phyloP scores from a whole-genome alignment of 179 eudicot species.

The Drosera spatulata region DNA sequence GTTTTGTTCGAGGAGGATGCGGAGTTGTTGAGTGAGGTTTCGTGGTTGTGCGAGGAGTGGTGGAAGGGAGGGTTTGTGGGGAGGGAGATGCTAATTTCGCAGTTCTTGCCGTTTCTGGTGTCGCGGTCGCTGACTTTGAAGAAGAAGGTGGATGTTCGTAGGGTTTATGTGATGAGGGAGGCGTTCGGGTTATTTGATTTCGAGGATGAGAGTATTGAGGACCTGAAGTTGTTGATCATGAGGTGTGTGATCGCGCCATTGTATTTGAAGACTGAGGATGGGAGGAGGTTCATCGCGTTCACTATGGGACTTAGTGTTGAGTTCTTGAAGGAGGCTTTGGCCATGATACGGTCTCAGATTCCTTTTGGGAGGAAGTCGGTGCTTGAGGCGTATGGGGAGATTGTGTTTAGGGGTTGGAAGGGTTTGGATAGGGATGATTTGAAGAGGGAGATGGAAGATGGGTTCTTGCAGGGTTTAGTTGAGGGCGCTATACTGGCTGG shows the following conservation, averaged over 20 bases:
- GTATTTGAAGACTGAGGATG: slow-evolving; percentile 80
- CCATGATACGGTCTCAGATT: slow-evolving; percentile 77
- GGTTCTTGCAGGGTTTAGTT: slow-evolving; percentile 65
- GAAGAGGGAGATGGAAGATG: slow-evolving; percentile 61
- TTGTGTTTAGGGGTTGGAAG: slow-evolving; percentile 83
- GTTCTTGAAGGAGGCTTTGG: slow-evolving; percentile 60
- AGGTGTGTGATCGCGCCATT: slow-evolving; percentile 70
- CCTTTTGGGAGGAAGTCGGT: slow-evolving; percentile 75
- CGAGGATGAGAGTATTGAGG: slow-evolving; percentile 94
- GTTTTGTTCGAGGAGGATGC: slow-evolving; percentile 63
- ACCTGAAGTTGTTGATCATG: slow-evolving; percentile 54
- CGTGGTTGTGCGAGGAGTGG: slow-evolving; percentile 78
- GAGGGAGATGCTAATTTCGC: slow-evolving; percentile 67
- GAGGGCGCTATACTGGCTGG: slow-evolving; percentile 62
- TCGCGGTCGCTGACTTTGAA: slow-evolving; percentile 61
- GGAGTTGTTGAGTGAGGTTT: slow-evolving; percentile 44
- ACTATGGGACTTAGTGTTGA: slow-evolving; percentile 59
- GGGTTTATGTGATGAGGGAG: slow-evolving; percentile 64
- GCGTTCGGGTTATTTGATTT: slow-evolving; percentile 75
- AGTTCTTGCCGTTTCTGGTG: slow-evolving; percentile 56
- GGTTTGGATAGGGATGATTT: slow-evolving; percentile 34
- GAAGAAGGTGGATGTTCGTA: slow-evolving; percentile 82
- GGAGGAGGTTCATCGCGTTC: slow-evolving; percentile 68
- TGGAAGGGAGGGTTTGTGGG: slow-evolving; percentile 68
- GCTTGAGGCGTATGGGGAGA: slow-evolving; percentile 81